These are phyloP conservation scores for Colletotrichum destructivum DNA, from an alignment of 2,329 filamentous ascomycete species.

Conservation along the genomic window DNA sequence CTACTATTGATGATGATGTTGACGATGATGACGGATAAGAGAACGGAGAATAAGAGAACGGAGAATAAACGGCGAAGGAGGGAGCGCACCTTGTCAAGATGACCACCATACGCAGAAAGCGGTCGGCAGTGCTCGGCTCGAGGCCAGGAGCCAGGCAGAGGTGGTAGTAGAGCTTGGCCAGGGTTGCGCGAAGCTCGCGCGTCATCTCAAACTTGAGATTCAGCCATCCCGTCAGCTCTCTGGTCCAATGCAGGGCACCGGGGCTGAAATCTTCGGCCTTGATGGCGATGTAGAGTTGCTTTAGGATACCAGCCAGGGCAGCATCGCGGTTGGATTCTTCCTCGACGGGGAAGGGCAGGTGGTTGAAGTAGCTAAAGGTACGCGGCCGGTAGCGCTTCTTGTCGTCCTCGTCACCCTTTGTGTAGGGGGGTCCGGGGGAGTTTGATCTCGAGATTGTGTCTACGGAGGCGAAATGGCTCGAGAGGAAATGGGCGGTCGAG, in stretches of 20 bases:
- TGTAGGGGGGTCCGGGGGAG: conserved; percentile 79
- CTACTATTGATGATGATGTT: too few species aligned
- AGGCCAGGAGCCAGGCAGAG: conserved; percentile 91
- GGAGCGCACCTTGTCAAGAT: conserved; percentile 87
- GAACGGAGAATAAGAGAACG: conserved; percentile 5
- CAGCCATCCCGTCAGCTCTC: conserved; percentile 95
- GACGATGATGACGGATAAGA: not conserved
- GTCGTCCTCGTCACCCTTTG: conserved; percentile 65
- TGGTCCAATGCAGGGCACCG: conserved; percentile 95
- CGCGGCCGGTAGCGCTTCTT: conserved; percentile 83
- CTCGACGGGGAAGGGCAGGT: conserved; percentile 92
- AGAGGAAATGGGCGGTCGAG: conserved; percentile 56
- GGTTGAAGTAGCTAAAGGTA: conserved; percentile 92
- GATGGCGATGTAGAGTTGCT: conserved; percentile 92
- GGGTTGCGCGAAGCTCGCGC: conserved; percentile 83
- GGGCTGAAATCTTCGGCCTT: conserved; percentile 95
- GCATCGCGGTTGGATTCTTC: conserved; percentile 82
- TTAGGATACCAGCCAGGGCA: conserved; percentile 89
- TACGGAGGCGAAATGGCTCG: conserved; percentile 60
- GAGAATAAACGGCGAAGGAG: conserved; percentile 16
- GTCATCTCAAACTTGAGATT: conserved; percentile 98
- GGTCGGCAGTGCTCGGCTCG: conserved; percentile 84
- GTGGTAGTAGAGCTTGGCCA: conserved; percentile 95
- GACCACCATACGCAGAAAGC: conserved; percentile 97
- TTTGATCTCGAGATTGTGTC: conserved; percentile 88